phyloP scores from a whole-genome alignment of 2,329 filamentous ascomycete genomes.

The Xylariaceae sp. region DNA sequence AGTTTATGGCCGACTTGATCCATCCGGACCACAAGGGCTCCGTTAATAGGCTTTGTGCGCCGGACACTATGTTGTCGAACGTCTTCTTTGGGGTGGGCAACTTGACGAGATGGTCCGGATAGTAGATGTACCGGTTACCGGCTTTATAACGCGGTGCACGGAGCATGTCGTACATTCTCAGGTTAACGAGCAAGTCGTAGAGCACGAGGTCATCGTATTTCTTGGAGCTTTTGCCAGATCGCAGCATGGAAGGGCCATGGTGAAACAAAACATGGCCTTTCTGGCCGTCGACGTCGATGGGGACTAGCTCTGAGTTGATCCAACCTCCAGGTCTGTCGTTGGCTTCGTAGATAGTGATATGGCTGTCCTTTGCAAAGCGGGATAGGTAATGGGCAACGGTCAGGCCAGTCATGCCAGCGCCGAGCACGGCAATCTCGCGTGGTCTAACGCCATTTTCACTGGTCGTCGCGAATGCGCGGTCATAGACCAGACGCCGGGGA shows the following conservation, averaged over 20 bases:
- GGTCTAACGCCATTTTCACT: constrained; percentile 15
- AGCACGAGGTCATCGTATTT: constrained; percentile 62
- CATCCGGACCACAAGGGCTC: constrained; percentile 28
- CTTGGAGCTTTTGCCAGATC: constrained; percentile 40
- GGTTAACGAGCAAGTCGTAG: constrained; percentile 60
- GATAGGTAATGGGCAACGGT: constrained; percentile 73
- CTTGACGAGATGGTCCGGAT: constrained; percentile 73
- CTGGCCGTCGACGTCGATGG: constrained; percentile 56
- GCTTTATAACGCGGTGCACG: constrained; percentile 45
- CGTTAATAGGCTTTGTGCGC: constrained; percentile 13
- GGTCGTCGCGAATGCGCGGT: constrained; percentile 22
- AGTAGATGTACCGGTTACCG: constrained; percentile 75
- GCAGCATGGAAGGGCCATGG: constrained; percentile 74
- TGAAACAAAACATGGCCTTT: constrained; percentile 67
- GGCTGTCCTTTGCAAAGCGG: constrained; percentile 58
- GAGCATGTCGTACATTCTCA: constrained; percentile 55
- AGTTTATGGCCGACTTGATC: constrained; percentile 7
- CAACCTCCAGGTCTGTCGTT: constrained; percentile 72
- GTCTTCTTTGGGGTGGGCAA: constrained; percentile 15
- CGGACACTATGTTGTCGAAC: constrained; percentile 10
- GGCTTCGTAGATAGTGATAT: constrained; percentile 79
- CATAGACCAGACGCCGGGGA: no score
- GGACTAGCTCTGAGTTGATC: constrained; percentile 64
- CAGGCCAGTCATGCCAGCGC: constrained; percentile 80
- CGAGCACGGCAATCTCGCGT: constrained; percentile 61